phyloP scores from a whole-genome alignment of 805 yeast species.

The Yarrowia osloensis region DNA sequence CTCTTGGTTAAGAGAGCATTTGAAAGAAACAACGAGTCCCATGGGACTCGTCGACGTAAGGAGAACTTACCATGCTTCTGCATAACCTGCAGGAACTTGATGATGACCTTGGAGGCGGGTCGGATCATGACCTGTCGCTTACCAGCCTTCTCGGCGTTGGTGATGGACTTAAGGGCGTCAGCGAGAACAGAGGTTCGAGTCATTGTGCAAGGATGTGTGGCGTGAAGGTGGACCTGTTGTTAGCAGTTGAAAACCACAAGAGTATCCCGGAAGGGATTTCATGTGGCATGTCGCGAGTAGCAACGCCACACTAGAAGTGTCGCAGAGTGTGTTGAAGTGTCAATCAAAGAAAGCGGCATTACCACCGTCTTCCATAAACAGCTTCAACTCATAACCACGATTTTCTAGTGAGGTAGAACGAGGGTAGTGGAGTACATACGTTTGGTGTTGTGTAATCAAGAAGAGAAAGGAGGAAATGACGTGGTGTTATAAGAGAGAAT shows the following conservation, averaged over 20 bases:
- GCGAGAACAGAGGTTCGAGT: conserved; percentile 98
- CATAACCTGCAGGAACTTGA: conserved; percentile 94
- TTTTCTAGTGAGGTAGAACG: conserved; percentile 25
- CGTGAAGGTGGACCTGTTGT: background rate
- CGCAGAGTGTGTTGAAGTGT: background rate
- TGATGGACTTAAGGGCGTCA: conserved; percentile 96
- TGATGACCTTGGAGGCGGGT: conserved; percentile 97
- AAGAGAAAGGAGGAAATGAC: background rate
- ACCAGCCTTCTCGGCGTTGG: conserved; percentile 99
- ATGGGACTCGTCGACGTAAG: background rate
- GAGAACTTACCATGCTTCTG: conserved; percentile 78
- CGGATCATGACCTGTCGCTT: conserved; percentile 97
- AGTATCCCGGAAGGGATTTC: conserved; percentile 29
- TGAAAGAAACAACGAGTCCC: background rate
- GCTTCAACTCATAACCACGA: conserved; percentile 12
- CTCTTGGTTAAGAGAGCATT: conserved; percentile 25
- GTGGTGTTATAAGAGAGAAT: conserved; percentile 16
- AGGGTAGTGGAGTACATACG: conserved; percentile 13
- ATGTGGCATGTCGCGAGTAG: conserved; percentile 17
- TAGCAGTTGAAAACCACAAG: conserved; percentile 14
- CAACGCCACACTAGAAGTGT: conserved; percentile 29
- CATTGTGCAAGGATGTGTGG: conserved; percentile 49
- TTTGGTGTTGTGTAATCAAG: background rate
- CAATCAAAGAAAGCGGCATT: conserved; percentile 16
- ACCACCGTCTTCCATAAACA: conserved; percentile 19